These are phyloP conservation scores for Ceratorhiza oryzae-sativae DNA, from an alignment of 1,284 basidiomycete species.

Conservation along the genomic window DNA sequence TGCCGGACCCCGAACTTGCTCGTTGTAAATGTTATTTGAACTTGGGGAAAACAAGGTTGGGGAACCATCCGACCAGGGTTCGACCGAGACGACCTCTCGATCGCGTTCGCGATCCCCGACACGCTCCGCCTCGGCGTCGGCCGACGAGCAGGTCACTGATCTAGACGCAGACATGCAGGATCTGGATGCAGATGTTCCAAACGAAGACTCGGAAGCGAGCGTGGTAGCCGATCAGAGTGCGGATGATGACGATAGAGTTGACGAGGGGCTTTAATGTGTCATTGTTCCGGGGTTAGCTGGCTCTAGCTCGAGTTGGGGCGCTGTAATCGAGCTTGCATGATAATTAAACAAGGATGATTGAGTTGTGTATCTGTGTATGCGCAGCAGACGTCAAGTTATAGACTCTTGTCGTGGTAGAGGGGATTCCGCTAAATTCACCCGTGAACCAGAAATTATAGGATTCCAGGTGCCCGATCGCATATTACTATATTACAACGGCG, in stretches of 20 bases:
- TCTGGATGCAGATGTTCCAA: constrained; percentile 35
- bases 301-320: no score
- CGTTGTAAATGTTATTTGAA: no score
- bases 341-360: no score
- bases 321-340: no score
- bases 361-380: not conserved
- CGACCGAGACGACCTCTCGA: constrained; percentile 24
- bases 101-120: constrained; percentile 27
- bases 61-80: constrained; percentile 30
- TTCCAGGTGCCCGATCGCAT: no score
- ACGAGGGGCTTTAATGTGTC: constrained; percentile 37
- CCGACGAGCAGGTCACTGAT: constrained; percentile 42
- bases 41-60: no score
- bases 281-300: no score
- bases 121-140: constrained; percentile 52
- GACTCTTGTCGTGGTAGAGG: no score
- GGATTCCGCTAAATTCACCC: no score
- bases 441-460: no score
- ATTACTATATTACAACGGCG: no score
- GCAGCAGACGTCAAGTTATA: not conserved
- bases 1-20: constrained; percentile 36
- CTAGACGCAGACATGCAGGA: constrained; percentile 41
- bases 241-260: constrained; percentile 37
- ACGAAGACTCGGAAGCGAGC: constrained; percentile 29
- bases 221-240: constrained; percentile 39